Percentiles rank a stretch among this genome's conserved stretches.
Evolutionary conservation across 2,329 filamentous ascomycete species (phyloP).

Genomic region (Ophiostoma australiae): DNA sequence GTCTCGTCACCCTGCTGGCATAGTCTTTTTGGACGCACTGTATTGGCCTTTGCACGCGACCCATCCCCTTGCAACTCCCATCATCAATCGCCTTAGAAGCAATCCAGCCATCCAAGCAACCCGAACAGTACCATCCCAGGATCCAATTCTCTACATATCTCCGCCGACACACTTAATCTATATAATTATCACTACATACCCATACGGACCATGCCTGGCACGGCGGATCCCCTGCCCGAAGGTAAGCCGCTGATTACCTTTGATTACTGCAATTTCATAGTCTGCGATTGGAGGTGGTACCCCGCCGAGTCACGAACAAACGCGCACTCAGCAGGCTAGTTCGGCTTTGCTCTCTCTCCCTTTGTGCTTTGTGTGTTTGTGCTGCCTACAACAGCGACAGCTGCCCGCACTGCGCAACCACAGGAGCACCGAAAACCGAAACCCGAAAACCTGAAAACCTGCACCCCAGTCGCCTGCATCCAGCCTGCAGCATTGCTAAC

Average conservation of each 20-base stretch:
- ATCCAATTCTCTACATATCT: not conserved
- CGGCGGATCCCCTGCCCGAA: conserved; percentile 24
- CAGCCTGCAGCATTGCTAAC: not conserved
- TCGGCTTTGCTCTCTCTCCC: not conserved
- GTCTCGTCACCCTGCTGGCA: not conserved
- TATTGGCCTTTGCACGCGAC: not conserved
- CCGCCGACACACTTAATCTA: not conserved
- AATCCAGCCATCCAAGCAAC: not conserved
- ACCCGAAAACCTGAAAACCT: not conserved
- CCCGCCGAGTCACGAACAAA: conserved; percentile 11
- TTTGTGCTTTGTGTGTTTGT: not conserved
- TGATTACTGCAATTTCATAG: conserved; percentile 19
- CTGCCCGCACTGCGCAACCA: not conserved
- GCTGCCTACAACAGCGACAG: not conserved
- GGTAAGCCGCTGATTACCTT: conserved; percentile 23
- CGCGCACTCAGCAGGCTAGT: not conserved
- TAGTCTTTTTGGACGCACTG: not conserved
- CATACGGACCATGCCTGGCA: conserved; percentile 21
- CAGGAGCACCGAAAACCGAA: not conserved
- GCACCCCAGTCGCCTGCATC: not conserved
- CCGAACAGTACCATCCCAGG: not conserved
- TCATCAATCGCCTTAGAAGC: not conserved
- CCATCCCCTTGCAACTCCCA: not conserved
- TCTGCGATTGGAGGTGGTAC: not conserved
- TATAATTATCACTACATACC: no score